These are phyloP conservation scores for Amauroascus verrucosus DNA, from an alignment of 2,329 filamentous ascomycete species.

Conservation along the genomic window DNA sequence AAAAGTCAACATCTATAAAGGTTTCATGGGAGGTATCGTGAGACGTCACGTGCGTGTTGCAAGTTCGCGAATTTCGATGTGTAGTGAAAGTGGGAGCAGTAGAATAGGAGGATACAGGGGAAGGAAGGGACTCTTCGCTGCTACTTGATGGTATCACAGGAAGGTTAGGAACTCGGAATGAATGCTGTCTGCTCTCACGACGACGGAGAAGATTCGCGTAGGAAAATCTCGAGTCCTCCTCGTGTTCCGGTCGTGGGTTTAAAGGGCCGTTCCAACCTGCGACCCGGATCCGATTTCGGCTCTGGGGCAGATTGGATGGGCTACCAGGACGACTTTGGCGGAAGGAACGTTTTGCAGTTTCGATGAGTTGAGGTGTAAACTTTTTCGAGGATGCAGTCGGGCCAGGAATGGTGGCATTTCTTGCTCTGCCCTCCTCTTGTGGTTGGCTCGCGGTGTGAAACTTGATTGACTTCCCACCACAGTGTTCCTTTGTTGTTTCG, in stretches of 20 bases:
- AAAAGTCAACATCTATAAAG: conserved; percentile 43
- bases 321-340: conserved; percentile 53
- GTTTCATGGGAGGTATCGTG: conserved; percentile 61
- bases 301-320: conserved; percentile 45
- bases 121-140: conserved; percentile 37
- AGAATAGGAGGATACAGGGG: conserved; percentile 20
- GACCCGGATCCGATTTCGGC: conserved; percentile 6
- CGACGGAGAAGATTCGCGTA: conserved; percentile 34
- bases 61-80: conserved; percentile 13
- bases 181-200: conserved; percentile 39
- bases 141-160: conserved; percentile 54
- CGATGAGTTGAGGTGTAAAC: conserved; percentile 72
- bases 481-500: conserved; percentile 13
- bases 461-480: conserved; percentile 2
- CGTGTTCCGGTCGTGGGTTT: not conserved
- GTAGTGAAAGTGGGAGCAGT: conserved; percentile 20
- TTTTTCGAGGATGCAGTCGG: conserved; percentile 27
- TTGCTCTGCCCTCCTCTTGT: not conserved
- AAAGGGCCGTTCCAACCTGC: conserved; percentile 2
- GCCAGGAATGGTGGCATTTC: not conserved
- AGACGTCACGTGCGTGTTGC: conserved; percentile 9
- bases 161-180: conserved; percentile 51
- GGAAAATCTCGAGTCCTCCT: conserved; percentile 41
- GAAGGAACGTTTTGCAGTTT: conserved; percentile 63
- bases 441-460: not conserved